Percentiles rank a stretch among this genome's conserved stretches.
phyloP scores from a whole-genome alignment of 495 filamentous ascomycete genomes.

The Trichodelitschia bisporula region DNA sequence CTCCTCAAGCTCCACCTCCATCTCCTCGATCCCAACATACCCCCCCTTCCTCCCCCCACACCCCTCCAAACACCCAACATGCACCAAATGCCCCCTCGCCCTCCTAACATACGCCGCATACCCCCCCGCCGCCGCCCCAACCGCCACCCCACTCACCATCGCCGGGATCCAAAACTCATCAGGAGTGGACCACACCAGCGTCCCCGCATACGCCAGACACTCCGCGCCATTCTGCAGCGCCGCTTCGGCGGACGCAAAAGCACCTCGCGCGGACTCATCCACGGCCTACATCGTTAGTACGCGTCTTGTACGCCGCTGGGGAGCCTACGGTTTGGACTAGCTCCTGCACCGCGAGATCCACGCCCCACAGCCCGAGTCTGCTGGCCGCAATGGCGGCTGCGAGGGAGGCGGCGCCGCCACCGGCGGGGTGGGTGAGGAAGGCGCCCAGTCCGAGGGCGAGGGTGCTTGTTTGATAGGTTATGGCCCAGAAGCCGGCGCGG shows the following conservation, averaged over 20 bases:
- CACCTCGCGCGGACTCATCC: conserved; percentile 22
- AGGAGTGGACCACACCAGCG: conserved; percentile 31
- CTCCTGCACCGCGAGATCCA: conserved; percentile 38
- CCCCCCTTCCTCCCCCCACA: too few species aligned
- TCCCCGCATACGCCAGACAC: conserved; percentile 32
- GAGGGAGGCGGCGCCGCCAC: conserved; percentile 18
- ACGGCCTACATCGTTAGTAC: conserved; percentile 1
- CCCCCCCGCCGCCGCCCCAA: conserved; percentile 21
- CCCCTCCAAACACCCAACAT: too few species aligned
- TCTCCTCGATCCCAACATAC: too few species aligned
- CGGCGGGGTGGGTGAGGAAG: conserved; percentile 14
- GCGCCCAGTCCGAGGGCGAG: conserved; percentile 20
- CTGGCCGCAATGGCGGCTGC: conserved; percentile 29
- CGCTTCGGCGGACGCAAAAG: conserved; percentile 36
- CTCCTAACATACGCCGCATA: conserved; percentile 31
- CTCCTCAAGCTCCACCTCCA: too few species aligned
- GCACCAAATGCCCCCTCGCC: conserved; percentile 37
- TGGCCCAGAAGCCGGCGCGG: conserved; percentile 35
- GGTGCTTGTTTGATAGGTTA: conserved; percentile 33
- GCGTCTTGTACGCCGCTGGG: background rate
- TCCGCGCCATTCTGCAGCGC: conserved; percentile 42
- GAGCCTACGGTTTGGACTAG: conserved; percentile 36
- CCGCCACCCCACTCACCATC: conserved; percentile 27
- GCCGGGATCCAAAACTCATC: conserved; percentile 36
- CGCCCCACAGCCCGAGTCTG: conserved; percentile 40